Evolutionary conservation across 768 basidiomycete genomes (phyloP), one percentile per base, ranked within the genome.

Genomic region (Lentinula raphanica): DNA sequence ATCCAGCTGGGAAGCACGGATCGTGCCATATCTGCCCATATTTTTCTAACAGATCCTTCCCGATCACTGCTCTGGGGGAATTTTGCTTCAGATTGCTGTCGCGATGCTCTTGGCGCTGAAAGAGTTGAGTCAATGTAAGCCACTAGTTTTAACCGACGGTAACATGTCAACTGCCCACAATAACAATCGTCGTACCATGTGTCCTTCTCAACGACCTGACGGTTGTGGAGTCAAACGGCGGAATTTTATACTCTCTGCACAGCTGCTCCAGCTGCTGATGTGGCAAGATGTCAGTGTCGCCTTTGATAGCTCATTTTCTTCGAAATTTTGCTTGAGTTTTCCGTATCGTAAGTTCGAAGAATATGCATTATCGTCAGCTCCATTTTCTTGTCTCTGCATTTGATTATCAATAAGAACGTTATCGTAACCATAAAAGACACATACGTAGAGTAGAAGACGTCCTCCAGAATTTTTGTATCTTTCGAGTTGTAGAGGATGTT

Each of bases 1-100:
- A 68, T 39, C 67, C 69, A 65, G 19, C 49, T 62, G 21, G 69
- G 69, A 15, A 72, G 59, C n/a, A 59, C 38, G 13, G 68, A 68
- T 7, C 51, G 40, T 32, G 46, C 21, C 66, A 69, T 69, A 35
- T 71, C 59, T 2, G 36, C 25, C 49, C 53, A 51, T 13, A 65
- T 58, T 27, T 21, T 1, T 13, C 6, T 55, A 64, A 54, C 6
- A 64, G 64, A 48, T 63, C 61, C 6, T 53, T 57, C 5, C 59
- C 60, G 0, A 68, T 49, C 9, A 65, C 39, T 6, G 2, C 11
- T 11, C 19, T 23, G 39, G 57, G 36, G 9, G 39, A 23, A 12
- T 1, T 11, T 58, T n/a, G 32, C 19, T 25, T 15, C 1, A 50
- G 44, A 11, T 1, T 4, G 13, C 38, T 19, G 32, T 35, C 21